Conservation (phyloP, 2,329 filamentous ascomycete species). For the Arthrocladium fulminans region DNA sequence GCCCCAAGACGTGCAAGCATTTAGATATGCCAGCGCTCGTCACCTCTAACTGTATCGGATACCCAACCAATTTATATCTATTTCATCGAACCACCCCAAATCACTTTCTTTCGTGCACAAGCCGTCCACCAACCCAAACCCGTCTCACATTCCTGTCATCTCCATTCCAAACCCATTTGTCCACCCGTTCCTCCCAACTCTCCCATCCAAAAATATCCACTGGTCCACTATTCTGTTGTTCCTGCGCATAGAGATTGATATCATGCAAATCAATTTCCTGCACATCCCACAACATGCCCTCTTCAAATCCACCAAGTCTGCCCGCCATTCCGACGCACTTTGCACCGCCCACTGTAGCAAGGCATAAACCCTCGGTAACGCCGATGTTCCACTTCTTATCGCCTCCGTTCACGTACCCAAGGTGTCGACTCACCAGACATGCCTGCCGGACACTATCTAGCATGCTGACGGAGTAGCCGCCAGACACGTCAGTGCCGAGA, state of each 20-base stretch:
- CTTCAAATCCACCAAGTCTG: slow-evolving; percentile 69
- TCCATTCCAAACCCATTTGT: slow-evolving; percentile 91
- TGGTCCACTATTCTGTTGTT: slow-evolving; percentile 37
- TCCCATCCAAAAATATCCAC: slow-evolving; percentile 87
- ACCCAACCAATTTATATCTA: too few species aligned
- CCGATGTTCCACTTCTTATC: slow-evolving; percentile 28
- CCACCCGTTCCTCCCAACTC: slow-evolving; percentile 72
- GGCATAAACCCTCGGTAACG: slow-evolving; percentile 77
- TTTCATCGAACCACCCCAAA: too few species aligned
- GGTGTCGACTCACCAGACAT: slow-evolving; percentile 65
- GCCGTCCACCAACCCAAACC: slow-evolving; percentile 79
- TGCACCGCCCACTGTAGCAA: slow-evolving; percentile 83
- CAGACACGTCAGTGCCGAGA: slow-evolving; percentile 82
- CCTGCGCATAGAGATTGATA: slow-evolving; percentile 8
- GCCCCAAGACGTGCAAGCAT: slow-evolving; percentile 72
- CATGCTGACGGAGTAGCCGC: slow-evolving; percentile 74
- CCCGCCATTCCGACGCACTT: slow-evolving; percentile 64
- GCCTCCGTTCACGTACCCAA: slow-evolving; percentile 40
- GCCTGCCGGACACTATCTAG: slow-evolving; percentile 78
- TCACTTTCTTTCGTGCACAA: slow-evolving; percentile 56
- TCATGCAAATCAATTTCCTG: slow-evolving; percentile 60
- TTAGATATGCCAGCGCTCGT: too few species aligned
- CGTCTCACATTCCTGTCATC: slow-evolving; percentile 82
- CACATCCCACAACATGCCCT: slow-evolving; percentile 84
- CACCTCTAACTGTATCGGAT: too few species aligned